Evolutionary conservation across 2,329 filamentous ascomycete genomes (phyloP), one percentile per base, ranked within the genome.

Genomic region (Trematosphaeria pertusa): DNA sequence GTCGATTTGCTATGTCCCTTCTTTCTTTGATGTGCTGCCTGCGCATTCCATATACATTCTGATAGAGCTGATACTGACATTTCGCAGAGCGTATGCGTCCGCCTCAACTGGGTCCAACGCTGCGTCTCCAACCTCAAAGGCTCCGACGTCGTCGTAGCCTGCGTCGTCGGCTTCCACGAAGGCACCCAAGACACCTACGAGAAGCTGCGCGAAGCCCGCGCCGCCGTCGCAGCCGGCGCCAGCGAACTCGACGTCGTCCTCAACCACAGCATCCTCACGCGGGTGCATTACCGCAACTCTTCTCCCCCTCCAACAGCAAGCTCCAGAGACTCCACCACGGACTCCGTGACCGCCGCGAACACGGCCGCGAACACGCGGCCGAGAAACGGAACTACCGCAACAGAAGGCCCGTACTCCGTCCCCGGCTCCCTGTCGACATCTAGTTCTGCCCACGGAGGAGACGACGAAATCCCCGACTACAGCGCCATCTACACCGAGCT

Each of bases 151-250:
- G 71, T 73, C 18, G 76, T 85, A 15, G 80, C 81, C 34, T 81
- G 79, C 54, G 83, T 85, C 5, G 74, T 85, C 8, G 81, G 80
- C 17, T 85, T 85, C 62, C 83, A 80, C 42, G 81, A 84, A 60
- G 83, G 83, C 10, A 83, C 79, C 0, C 71, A 82, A 50, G 70
- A 77, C 37, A 78, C 80, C 0, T 61, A 71, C 3, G 67, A 74
- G 22, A 84, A 84, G 61, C 68, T 79, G n/a, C 64, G 62, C 15
- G 81, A 85, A 67, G 77, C 80, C 0, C 69, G 71, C 19, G 67
- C 71, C 9, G 80, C 81, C 11, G 66, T 83, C 26, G 56, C 63
- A 7, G 70, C 74, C 14, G 82, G 82, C 15, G 82, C 82, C 1
- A 65, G 63, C 1, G 83, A 86, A 61, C 73, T 85, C 24, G 82